Percentiles rank a stretch among this genome's conserved stretches.
These are phyloP conservation scores for Candida tropicalis DNA, from an alignment of 1,139 yeast genomes.

Conservation along the genomic window DNA sequence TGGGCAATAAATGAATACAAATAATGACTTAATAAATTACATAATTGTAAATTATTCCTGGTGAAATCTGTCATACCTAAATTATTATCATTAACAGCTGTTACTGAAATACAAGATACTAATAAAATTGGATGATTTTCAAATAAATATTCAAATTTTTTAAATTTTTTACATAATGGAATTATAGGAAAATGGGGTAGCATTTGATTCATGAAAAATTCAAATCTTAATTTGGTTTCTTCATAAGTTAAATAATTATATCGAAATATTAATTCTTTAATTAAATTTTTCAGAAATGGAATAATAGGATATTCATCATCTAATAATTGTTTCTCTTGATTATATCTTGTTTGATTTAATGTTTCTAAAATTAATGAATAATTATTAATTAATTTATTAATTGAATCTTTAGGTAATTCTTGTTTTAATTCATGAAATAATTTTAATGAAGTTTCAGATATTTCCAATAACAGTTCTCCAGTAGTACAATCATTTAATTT, in stretches of 20 bases:
- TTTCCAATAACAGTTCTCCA: conserved; percentile 1
- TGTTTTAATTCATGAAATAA: conserved; percentile 2
- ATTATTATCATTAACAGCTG: conserved; percentile 48
- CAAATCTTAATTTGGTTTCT: conserved; percentile 36
- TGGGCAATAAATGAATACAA: conserved; percentile 50
- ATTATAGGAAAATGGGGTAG: conserved; percentile 52
- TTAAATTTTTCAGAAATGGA: conserved; percentile 41
- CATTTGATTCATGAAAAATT: conserved; percentile 39
- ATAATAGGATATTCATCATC: conserved; percentile 35
- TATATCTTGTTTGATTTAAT: conserved; percentile 2
- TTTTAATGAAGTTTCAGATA: conserved; percentile 9
- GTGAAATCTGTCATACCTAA: conserved; percentile 13
- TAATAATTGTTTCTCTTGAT: background rate
- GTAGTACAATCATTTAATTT: conserved; percentile 9
- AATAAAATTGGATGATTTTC: conserved; percentile 47
- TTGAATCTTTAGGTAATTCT: background rate
- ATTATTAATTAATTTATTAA: conserved; percentile 6
- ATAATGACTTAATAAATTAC: conserved; percentile 44
- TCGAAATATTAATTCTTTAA: conserved; percentile 38
- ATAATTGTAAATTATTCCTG: conserved; percentile 28
- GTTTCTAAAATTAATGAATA: conserved; percentile 8
- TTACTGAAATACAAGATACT: conserved; percentile 50
- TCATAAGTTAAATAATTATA: conserved; percentile 22
- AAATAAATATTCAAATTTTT: conserved; percentile 40
- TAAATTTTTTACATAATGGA: conserved; percentile 36